Evolutionary conservation across 768 basidiomycete species (phyloP).

Genomic region (Hericium erinaceus): DNA sequence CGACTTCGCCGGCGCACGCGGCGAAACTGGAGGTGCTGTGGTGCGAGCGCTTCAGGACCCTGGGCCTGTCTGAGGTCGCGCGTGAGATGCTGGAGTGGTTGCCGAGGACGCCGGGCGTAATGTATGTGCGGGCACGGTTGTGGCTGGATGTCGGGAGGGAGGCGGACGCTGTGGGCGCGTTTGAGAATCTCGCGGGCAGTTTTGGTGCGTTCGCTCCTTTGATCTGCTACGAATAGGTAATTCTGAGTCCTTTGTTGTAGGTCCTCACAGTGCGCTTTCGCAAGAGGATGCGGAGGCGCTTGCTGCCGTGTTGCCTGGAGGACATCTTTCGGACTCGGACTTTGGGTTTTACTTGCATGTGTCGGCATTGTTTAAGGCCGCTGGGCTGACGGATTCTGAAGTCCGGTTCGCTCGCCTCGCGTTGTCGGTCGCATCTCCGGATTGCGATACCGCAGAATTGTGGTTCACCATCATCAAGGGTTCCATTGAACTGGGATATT

Average conservation of each 20-base stretch:
- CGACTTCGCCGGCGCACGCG: constrained; percentile 57
- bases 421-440: constrained; percentile 53
- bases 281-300: constrained; percentile 59
- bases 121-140: constrained; percentile 64
- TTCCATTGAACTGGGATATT: constrained; percentile 60
- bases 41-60: constrained; percentile 55
- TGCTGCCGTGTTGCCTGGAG: constrained; percentile 48
- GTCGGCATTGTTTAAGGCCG: constrained; percentile 62
- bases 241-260: constrained; percentile 22
- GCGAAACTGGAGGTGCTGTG: constrained; percentile 63
- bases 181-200: constrained; percentile 67
- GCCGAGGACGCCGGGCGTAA: constrained; percentile 66
- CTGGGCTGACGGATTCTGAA: constrained; percentile 46
- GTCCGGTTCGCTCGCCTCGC: constrained; percentile 73
- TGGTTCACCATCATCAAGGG: constrained; percentile 78
- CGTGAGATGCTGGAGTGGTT: constrained; percentile 66
- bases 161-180: constrained; percentile 61
- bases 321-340: constrained; percentile 46
- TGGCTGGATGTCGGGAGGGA: constrained; percentile 55
- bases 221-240: not conserved
- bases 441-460: constrained; percentile 51
- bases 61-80: constrained; percentile 54
- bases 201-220: constrained; percentile 46
- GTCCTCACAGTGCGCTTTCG: constrained; percentile 39
- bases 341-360: constrained; percentile 74